Percentiles rank a stretch among this genome's conserved stretches.
phyloP scores from a whole-genome alignment of 192 early-diverging fungal genomes.

The Coemansia sp. region DNA sequence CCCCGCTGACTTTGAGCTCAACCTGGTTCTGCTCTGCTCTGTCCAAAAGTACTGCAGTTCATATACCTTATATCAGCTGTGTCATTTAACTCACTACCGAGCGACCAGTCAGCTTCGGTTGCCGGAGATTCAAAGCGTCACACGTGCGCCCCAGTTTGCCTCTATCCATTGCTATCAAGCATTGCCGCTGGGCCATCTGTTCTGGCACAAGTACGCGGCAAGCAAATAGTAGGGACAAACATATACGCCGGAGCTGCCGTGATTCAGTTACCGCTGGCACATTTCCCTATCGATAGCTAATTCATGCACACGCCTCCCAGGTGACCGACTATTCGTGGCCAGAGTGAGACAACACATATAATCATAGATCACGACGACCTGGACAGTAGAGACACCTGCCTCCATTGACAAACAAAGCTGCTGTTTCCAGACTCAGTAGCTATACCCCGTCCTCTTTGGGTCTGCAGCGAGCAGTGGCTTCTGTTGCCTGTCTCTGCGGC shows the following conservation, averaged over 20 bases:
- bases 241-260: background rate
- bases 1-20: background rate
- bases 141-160: background rate
- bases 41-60: background rate
- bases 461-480: background rate
- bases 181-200: background rate
- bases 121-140: background rate
- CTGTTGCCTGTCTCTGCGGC: conserved; percentile 1
- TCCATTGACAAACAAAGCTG: background rate
- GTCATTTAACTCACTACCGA: background rate
- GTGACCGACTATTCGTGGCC: background rate
- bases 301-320: background rate
- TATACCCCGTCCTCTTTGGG: background rate
- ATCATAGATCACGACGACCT: background rate
- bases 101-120: background rate
- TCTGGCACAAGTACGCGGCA: background rate
- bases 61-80: background rate
- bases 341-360: conserved; percentile 1
- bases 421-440: background rate
- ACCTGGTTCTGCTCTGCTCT: background rate
- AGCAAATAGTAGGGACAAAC: background rate
- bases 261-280: background rate
- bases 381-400: conserved; percentile 1
- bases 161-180: background rate
- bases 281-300: background rate